phyloP scores from a whole-genome alignment of 805 yeast species.

The Wickerhamiella sergipiensis region DNA sequence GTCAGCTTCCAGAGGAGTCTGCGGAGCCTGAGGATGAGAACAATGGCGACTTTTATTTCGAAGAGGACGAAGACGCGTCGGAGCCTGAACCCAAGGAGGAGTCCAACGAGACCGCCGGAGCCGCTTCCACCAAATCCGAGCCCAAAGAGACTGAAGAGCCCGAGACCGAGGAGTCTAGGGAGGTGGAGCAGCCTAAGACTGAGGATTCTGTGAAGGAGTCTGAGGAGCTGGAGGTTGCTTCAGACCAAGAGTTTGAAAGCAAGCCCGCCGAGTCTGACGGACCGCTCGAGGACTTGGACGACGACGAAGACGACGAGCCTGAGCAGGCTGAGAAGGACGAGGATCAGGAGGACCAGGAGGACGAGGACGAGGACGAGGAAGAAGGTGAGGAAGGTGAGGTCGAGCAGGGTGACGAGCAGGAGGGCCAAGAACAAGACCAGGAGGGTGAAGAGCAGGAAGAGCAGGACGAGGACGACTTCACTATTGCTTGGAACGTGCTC shows the following conservation, averaged over 20 bases:
- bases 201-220: conserved; percentile 27
- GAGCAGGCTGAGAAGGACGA: conserved; percentile 21
- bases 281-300: conserved; percentile 8
- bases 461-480: conserved; percentile 58
- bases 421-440: conserved; percentile 12
- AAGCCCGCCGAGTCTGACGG: conserved; percentile 17
- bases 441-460: conserved; percentile 25
- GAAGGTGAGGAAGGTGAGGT: conserved; percentile 20
- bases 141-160: conserved; percentile 20
- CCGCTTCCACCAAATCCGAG: conserved; percentile 11
- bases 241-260: conserved; percentile 21
- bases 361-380: conserved; percentile 16
- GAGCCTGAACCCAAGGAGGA: not conserved
- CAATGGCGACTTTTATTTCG: conserved; percentile 8
- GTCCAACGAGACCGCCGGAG: not conserved
- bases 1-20: conserved; percentile 15
- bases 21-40: conserved; percentile 14
- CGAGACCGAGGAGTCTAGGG: conserved; percentile 9
- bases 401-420: conserved; percentile 10
- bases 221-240: conserved; percentile 10
- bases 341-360: conserved; percentile 7
- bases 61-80: not conserved
- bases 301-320: conserved; percentile 19
- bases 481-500: conserved; percentile 55
- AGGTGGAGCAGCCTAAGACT: conserved; percentile 7